phyloP scores from a whole-genome alignment of 148 eudicot species.

The Oxyria digyna region DNA sequence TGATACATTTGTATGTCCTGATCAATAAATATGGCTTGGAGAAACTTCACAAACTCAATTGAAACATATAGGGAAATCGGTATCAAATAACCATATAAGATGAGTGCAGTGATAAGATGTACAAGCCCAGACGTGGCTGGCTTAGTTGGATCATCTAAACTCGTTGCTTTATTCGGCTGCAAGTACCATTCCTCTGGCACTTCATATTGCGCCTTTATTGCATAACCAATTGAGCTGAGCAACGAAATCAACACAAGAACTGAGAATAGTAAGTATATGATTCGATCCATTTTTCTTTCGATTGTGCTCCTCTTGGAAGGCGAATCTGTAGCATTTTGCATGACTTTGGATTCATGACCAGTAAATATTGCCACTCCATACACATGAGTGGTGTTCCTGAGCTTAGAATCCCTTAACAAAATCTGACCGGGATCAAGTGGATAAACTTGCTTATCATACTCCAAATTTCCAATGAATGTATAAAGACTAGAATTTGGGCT shows the following conservation, averaged over 20 bases:
- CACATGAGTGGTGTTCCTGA: slow-evolving; percentile 66
- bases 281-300: slow-evolving; percentile 83
- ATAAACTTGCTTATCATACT: slow-evolving; percentile 56
- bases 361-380: slow-evolving; percentile 91
- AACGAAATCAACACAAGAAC: slow-evolving; percentile 74
- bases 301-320: slow-evolving; percentile 85
- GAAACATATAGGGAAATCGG: slow-evolving; percentile 94
- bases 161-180: slow-evolving; percentile 24
- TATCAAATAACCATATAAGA: slow-evolving; percentile 79
- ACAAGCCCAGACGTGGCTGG: slow-evolving; percentile 45
- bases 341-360: slow-evolving; percentile 87
- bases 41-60: slow-evolving; percentile 87
- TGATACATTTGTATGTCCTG: slow-evolving; percentile 75
- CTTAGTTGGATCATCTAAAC: slow-evolving; percentile 36
- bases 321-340: slow-evolving; percentile 81
- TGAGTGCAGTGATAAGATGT: slow-evolving; percentile 83
- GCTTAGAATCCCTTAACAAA: slow-evolving; percentile 86
- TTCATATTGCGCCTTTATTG: slow-evolving; percentile 33
- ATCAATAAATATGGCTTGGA: slow-evolving; percentile 84
- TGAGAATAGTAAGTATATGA: slow-evolving; percentile 69
- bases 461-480: slow-evolving; percentile 89
- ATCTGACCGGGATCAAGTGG: slow-evolving; percentile 87
- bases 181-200: slow-evolving; percentile 85
- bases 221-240: slow-evolving; percentile 76
- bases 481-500: slow-evolving; percentile 86